Percentiles rank a stretch among this genome's conserved stretches.
Conservation (phyloP, 305 asterid species). For the Ruellia speciosa region DNA sequence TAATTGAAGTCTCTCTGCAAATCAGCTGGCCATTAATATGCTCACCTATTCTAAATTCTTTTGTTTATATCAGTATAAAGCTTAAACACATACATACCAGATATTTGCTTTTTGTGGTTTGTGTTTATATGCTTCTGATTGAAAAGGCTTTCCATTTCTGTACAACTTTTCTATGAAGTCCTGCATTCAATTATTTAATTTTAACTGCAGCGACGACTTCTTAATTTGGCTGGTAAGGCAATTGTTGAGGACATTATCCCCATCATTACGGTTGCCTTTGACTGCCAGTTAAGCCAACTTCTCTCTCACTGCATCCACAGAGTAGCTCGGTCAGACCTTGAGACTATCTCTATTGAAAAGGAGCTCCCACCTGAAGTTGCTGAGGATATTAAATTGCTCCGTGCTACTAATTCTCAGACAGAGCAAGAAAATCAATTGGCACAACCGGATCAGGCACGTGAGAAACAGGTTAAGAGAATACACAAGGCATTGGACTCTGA, state of each 20-base stretch:
- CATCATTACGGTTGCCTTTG: conserved; percentile 37
- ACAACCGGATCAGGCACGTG: conserved; percentile 30
- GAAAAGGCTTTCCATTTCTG: not conserved
- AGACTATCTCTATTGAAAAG: conserved; percentile 32
- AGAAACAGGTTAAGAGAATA: conserved; percentile 48
- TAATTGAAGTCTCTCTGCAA: too few relatives aligned
- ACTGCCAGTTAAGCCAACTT: conserved; percentile 32
- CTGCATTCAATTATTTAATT: conserved; percentile 11
- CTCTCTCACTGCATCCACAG: conserved; percentile 28
- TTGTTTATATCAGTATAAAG: too few relatives aligned
- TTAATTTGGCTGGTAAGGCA: conserved; percentile 37
- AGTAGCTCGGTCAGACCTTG: conserved; percentile 35
- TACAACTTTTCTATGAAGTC: not conserved
- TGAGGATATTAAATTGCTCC: conserved; percentile 25
- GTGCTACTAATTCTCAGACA: conserved; percentile 19
- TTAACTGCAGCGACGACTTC: conserved; percentile 35
- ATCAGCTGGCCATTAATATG: too few relatives aligned
- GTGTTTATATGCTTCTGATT: conserved; percentile 6
- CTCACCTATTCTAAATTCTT: not conserved
- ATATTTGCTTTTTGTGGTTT: not conserved
- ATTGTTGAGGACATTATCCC: conserved; percentile 40
- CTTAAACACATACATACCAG: not conserved
- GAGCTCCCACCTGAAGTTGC: conserved; percentile 38
- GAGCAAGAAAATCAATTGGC: conserved; percentile 33
- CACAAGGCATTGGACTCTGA: conserved; percentile 71